Base-by-base conservation (phyloP, 1,139 yeast genomes). In the Hansenula lynferdii region DNA sequence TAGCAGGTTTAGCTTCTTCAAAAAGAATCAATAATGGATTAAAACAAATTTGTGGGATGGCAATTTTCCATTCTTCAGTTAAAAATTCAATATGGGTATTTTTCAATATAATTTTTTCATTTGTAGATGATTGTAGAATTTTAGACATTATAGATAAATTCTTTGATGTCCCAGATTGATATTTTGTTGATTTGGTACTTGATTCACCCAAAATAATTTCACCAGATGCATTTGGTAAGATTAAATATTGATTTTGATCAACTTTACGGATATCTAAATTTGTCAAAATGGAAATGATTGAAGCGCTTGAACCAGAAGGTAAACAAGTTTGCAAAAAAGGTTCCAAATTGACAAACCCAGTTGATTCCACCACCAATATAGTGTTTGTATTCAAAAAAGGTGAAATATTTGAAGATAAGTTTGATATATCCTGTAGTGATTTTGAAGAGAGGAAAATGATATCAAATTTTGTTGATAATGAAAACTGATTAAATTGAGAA, bases 1-100 rank as follows among this genome's bases (percentile, higher is more conserved):
- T 63, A 27, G 65, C 64, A 1, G 95, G 87, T 49, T 66, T 70
- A 7, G 81, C 75, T 41, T 77, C 73, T 58, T 87, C 96, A 50
- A 89, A 79, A 18, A 86, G 59, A 26, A 87, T 70, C 35, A 86
- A 67, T 34, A 89, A 63, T 3, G 95, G 89, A 58, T 82, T 85
- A 55, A 87, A 79, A 14, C 89, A 81, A 33, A 87, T 75, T 43
- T 80, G 71, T 5, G 95, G 87, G 42, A 87, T 70, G 0, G 94
- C 90, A 42, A 85, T 69, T 54, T 81, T 80, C 96, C 96, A 87
- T 60, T 87, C 95, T 50, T 77, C 79, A 10, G 80, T 76, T 61
- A 77, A 66, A 53, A 82, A 83, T 48, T 82, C 87, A 38, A 70
- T 63, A 10, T 78, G 71, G 23, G 74, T 71, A 23, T 49, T 42